Evolutionary conservation across 352 stramenopile genomes (phyloP).

Genomic region (Pythium volutum): DNA sequence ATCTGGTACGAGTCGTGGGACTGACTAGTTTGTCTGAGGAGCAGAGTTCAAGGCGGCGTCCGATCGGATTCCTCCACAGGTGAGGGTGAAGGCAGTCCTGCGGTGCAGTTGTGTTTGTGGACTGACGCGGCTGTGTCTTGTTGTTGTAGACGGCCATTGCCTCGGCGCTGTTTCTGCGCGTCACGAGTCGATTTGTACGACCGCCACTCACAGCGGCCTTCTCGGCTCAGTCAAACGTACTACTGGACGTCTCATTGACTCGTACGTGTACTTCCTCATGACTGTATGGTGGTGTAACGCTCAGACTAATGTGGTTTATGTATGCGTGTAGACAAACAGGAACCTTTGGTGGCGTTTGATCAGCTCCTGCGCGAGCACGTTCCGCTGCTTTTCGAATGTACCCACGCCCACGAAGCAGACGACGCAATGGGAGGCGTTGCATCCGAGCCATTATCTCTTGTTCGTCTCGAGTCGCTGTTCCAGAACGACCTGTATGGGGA

Average conservation of each 20-base stretch:
- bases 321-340: slow-evolving; percentile 25
- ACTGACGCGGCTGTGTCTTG: background rate
- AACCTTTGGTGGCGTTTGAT: slow-evolving; percentile 40
- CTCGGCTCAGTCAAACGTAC: background rate
- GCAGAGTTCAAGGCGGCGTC: slow-evolving; percentile 9
- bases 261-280: no score
- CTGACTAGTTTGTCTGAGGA: background rate
- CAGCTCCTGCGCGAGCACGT: slow-evolving; percentile 33
- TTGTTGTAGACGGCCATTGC: slow-evolving; percentile 19
- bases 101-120: no score
- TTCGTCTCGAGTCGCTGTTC: slow-evolving; percentile 42
- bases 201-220: slow-evolving; percentile 4
- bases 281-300: no score
- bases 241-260: slow-evolving; percentile 6
- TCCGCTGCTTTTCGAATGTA: slow-evolving; percentile 43
- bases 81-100: no score
- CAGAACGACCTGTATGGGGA: slow-evolving; percentile 34
- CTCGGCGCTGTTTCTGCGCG: slow-evolving; percentile 21
- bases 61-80: slow-evolving; percentile 6
- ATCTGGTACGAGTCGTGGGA: background rate
- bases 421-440: background rate
- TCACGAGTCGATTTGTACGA: slow-evolving; percentile 13
- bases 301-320: no score
- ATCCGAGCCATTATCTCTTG: slow-evolving; percentile 12
- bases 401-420: background rate